Evolutionary conservation across 768 basidiomycete genomes (phyloP), one percentile per base, ranked within the genome.

Genomic region (Naematelia aurantialba): DNA sequence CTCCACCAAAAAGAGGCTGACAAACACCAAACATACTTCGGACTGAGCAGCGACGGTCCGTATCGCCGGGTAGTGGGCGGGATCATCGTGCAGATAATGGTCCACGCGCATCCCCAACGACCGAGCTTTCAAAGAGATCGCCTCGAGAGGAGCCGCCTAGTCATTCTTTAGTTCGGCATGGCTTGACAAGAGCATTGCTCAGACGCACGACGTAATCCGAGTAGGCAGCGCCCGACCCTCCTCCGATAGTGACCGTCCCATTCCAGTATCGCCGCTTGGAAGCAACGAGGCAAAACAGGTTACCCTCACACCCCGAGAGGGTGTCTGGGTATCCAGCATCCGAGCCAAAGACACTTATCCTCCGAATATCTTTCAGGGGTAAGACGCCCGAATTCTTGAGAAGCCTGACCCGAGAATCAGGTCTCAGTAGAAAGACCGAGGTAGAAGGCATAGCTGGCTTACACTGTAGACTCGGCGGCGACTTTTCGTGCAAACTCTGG

Each of bases 311-410:
- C 0, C 69, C 69, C 22, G 59, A 60, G 19, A 73, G 45, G 2
- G 69, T 70, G 13, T 46, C 42, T 1, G 72, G 67, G 25, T 68
- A 67, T 2, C 83, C 87, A 76, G 85, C 79, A 79, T 79, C 78
- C 69, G 79, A 42, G 79, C 86, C 79, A 81, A 85, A 80, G 19
- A 87, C 75, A 0, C 79, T 83, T 39, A 87, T 81, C 4, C 79
- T 76, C 17, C 66, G 47, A 39, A 72, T 60, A 5, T 55, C 53
- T 19, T 63, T 61, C 19, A 69, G 54, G 1, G 72, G 71, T 10
- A 76, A 49, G 13, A 68, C 52, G 5, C 70, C 72, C 1, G 65
- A 55, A 49, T 76, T 76, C 60, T 76, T 74, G 29, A 76, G 66
- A n/a, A 76, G 55, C 29, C 68, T 63, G 52, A 10, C 25, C n/a